A percentile compares a stretch with the other conserved stretches of the same genome.
Evolutionary conservation across 1,284 basidiomycete genomes (phyloP).

Genomic region (Testicularia cyperi): DNA sequence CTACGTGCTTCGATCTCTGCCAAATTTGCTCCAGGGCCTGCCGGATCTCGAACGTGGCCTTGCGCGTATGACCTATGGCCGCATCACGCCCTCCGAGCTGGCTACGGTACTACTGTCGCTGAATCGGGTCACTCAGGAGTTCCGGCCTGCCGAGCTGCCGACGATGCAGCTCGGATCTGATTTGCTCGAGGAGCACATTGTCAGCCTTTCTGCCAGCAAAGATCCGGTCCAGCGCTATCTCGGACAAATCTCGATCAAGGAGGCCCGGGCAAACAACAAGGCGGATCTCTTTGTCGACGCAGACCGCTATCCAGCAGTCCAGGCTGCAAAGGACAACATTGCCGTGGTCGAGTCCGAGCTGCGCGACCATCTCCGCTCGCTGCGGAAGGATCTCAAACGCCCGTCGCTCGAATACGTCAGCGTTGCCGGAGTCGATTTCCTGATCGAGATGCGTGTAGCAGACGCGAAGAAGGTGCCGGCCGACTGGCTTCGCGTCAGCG

Average conservation of each 20-base stretch:
- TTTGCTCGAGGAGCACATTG: constrained; percentile 73
- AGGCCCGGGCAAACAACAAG: constrained; percentile 72
- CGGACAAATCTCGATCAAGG: constrained; percentile 67
- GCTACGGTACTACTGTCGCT: constrained; percentile 76
- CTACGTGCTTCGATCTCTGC: constrained; percentile 67
- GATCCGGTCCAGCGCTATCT: constrained; percentile 65
- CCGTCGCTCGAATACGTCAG: constrained; percentile 76
- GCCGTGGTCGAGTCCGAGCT: constrained; percentile 73
- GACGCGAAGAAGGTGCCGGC: constrained; percentile 75
- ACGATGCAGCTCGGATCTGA: constrained; percentile 53
- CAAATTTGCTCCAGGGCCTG: constrained; percentile 66
- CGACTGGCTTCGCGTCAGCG: constrained; percentile 77
- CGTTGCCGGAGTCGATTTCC: constrained; percentile 63
- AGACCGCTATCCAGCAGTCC: constrained; percentile 71
- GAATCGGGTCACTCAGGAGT: constrained; percentile 71
- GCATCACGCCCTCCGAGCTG: constrained; percentile 78
- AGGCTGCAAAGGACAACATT: constrained; percentile 66
- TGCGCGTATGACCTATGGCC: constrained; percentile 84
- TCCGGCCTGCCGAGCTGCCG: constrained; percentile 63
- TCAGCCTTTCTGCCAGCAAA: constrained; percentile 70
- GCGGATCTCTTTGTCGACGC: constrained; percentile 74
- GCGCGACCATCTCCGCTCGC: constrained; percentile 71
- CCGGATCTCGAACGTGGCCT: constrained; percentile 88
- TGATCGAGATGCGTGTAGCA: constrained; percentile 67
- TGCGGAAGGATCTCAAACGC: constrained; percentile 71